phyloP scores from a whole-genome alignment of 2,329 filamentous ascomycete species.

The Periconia macrospinosa region DNA sequence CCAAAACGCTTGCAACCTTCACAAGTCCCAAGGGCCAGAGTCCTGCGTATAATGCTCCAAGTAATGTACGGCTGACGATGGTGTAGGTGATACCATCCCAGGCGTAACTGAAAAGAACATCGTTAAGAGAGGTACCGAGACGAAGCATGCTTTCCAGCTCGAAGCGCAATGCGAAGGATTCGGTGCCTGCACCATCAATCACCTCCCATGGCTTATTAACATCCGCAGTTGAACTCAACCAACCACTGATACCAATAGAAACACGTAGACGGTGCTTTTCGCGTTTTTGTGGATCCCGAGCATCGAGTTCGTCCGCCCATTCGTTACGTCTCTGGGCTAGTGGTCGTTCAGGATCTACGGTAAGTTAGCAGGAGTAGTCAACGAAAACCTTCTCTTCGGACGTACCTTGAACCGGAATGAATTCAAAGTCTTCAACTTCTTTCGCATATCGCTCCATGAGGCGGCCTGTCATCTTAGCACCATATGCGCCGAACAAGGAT shows the following conservation, averaged over 20 bases:
- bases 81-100: constrained; percentile 74
- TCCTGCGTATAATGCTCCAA: constrained; percentile 48
- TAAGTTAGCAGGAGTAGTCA: constrained; percentile 1
- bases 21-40: constrained; percentile 51
- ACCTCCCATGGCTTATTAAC: constrained; percentile 75
- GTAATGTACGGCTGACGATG: constrained; percentile 64
- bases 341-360: constrained; percentile 24
- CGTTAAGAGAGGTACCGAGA: constrained; percentile 74
- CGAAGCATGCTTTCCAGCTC: constrained; percentile 76
- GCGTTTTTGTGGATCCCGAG: constrained; percentile 26
- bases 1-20: constrained; percentile 60
- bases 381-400: not conserved
- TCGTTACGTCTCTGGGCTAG: constrained; percentile 20
- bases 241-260: constrained; percentile 78
- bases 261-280: constrained; percentile 61
- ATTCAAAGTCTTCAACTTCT: constrained; percentile 85
- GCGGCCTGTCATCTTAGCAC: constrained; percentile 75
- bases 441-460: constrained; percentile 83
- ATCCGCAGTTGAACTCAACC: constrained; percentile 71
- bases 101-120: constrained; percentile 74
- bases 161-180: constrained; percentile 81
- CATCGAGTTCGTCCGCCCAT: constrained; percentile 29
- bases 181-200: constrained; percentile 65
- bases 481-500: constrained; percentile 85
- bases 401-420: constrained; percentile 68